Evolutionary conservation across 345 rosid genomes (phyloP).

Genomic region (Viola odorata): DNA sequence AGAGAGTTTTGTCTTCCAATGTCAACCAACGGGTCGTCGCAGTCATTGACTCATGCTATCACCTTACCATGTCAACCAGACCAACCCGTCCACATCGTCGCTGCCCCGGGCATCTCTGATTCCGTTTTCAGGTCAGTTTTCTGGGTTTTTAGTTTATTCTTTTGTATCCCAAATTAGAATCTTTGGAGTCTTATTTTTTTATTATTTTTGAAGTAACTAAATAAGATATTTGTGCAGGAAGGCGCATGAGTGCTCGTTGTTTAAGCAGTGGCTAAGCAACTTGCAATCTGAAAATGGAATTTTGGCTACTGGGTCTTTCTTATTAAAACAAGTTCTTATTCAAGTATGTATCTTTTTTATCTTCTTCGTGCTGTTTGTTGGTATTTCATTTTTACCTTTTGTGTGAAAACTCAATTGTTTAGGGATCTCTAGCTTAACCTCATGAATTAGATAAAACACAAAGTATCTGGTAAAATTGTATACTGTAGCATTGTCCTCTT

Average conservation of each 20-base stretch:
- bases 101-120: conserved; percentile 59
- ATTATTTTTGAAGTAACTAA: neutral
- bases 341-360: conserved; percentile 40
- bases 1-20: conserved; percentile 27
- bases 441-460: no score
- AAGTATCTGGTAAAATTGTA: no score
- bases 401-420: neutral
- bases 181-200: neutral
- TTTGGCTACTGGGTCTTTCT: conserved; percentile 49
- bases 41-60: conserved; percentile 37
- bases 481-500: no score
- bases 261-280: conserved; percentile 74
- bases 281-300: conserved; percentile 72
- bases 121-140: conserved; percentile 54
- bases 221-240: conserved; percentile 26
- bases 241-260: conserved; percentile 71
- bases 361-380: no score
- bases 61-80: conserved; percentile 46
- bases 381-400: neutral
- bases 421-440: no score
- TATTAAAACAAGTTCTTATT: conserved; percentile 58
- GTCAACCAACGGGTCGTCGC: conserved; percentile 25
- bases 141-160: neutral
- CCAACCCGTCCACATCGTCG: conserved; percentile 53
- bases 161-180: neutral